These are phyloP conservation scores for Lachnum nothofagi DNA, from an alignment of 2,329 filamentous ascomycete genomes.

Conservation along the genomic window DNA sequence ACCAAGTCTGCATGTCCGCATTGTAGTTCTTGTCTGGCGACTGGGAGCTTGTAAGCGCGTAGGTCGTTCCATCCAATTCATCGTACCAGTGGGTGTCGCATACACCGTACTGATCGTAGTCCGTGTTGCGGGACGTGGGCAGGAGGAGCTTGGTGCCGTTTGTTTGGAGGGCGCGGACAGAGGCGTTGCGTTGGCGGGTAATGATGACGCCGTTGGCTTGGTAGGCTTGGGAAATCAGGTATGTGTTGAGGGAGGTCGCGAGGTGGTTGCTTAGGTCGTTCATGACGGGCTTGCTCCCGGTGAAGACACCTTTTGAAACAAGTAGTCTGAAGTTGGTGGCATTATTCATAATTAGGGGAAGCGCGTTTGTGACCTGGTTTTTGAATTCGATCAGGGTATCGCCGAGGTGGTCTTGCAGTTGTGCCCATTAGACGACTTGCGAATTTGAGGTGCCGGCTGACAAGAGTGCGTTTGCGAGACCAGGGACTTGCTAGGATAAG, in stretches of 20 bases:
- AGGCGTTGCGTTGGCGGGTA: not conserved
- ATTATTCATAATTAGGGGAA: not conserved
- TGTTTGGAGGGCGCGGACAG: not conserved
- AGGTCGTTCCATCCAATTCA: not conserved
- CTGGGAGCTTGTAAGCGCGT: not conserved
- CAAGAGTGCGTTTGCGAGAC: not conserved
- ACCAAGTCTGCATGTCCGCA: not conserved
- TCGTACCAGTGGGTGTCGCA: slow-evolving; percentile 3
- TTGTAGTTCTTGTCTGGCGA: not conserved
- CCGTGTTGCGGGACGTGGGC: not conserved
- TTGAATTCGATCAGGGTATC: not conserved
- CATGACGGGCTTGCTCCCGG: too few relatives aligned
- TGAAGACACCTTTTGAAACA: too few relatives aligned
- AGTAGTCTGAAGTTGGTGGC: too few relatives aligned
- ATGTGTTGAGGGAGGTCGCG: not conserved
- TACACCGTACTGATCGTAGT: not conserved
- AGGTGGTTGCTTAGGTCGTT: too few relatives aligned
- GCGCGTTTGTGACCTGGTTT: not conserved
- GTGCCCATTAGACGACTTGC: not conserved
- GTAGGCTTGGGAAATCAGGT: not conserved
- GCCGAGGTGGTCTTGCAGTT: not conserved
- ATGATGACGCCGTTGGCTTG: not conserved
- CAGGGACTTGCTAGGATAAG: not conserved
- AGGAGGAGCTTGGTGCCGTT: not conserved
- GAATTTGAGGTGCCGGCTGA: not conserved